Percentiles rank a stretch among this genome's conserved stretches.
Conservation (phyloP, 441 rosid species). For the Erodium texanum region DNA sequence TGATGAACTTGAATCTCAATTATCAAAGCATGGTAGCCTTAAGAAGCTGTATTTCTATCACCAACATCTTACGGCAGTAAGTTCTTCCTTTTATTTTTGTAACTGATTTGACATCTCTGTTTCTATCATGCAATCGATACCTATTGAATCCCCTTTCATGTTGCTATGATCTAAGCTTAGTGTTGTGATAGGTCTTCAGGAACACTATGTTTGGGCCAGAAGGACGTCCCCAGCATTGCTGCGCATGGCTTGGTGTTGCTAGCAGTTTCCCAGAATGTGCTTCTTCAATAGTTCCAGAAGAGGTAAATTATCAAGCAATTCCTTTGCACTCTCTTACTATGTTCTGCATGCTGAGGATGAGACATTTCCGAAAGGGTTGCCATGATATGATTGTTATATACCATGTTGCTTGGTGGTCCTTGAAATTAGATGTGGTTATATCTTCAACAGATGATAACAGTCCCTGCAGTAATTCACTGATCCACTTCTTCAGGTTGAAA, state of each 20-base stretch:
- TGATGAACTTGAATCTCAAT: conserved; percentile 86
- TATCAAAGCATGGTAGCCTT: conserved; percentile 95
- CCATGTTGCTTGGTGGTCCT: background rate
- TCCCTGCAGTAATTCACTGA: background rate
- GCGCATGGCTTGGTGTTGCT: conserved; percentile 99
- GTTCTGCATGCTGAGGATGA: conserved; percentile 11
- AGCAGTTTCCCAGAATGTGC: conserved; percentile 98
- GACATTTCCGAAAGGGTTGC: background rate
- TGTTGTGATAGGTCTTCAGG: conserved; percentile 68
- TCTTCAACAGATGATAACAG: background rate
- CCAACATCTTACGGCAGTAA: conserved; percentile 91
- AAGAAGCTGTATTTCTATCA: conserved; percentile 87
- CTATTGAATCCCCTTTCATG: conserved; percentile 15
- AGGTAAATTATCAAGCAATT: conserved; percentile 41
- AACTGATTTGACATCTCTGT: background rate
- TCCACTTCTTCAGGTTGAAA: conserved; percentile 4
- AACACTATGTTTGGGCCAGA: conserved; percentile 99
- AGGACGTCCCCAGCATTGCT: conserved; percentile 99
- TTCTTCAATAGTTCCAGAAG: conserved; percentile 90
- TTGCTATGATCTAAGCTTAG: conserved; percentile 18
- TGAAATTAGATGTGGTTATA: background rate
- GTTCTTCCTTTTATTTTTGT: conserved; percentile 20
- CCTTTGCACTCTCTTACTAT: background rate
- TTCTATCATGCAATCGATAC: background rate
- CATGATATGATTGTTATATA: background rate